Evolutionary conservation across 2,329 filamentous ascomycete genomes (phyloP), one percentile per base, ranked within the genome.

Genomic region (Fusarium succisae): DNA sequence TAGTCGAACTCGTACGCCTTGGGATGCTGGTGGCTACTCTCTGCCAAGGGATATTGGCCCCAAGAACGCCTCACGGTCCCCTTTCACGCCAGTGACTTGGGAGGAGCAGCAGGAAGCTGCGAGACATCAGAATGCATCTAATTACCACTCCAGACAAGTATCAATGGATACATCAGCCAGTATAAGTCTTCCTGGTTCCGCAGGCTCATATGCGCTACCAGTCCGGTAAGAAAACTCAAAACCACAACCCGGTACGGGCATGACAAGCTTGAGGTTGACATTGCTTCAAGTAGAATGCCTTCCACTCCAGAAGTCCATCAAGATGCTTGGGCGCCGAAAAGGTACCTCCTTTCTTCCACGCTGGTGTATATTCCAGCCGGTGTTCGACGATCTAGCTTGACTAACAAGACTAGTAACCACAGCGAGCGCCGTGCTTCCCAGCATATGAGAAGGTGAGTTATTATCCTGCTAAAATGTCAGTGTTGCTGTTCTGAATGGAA

Each of bases 21-120:
- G 87, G 87, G 85, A 87, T 67, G 87, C 84, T 24, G 84, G 83
- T 39, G 86, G 86, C 47, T 88, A 86, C 70, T 85, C 84, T 30
- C 80, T 88, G 28, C 84, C 86, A 9, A 78, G 84, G 48, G 81
- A 83, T 18, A 69, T 83, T 60, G 83, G 86, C 53, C 79, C 80
- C 26, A 85, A 84, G 69, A 71, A 78, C 44, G 75, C 70, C 24
- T 77, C 75, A 41, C 68, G 63, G 45, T 70, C 77, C 32, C 58
- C 74, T 12, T 74, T 74, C 37, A 69, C 76, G 5, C 60, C 71
- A 35, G 66, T 75, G 45, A 78, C 80, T 32, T 66, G 74, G 28
- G 77, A 70, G 63, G 77, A 81, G 70, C 77, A 48, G 59, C 75
- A 51, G 68, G 64, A 55, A 72, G 73, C n/a, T 73, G 69, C 43